phyloP scores from a whole-genome alignment of 2,329 filamentous ascomycete genomes.

The Thielaviopsis ethacetica region DNA sequence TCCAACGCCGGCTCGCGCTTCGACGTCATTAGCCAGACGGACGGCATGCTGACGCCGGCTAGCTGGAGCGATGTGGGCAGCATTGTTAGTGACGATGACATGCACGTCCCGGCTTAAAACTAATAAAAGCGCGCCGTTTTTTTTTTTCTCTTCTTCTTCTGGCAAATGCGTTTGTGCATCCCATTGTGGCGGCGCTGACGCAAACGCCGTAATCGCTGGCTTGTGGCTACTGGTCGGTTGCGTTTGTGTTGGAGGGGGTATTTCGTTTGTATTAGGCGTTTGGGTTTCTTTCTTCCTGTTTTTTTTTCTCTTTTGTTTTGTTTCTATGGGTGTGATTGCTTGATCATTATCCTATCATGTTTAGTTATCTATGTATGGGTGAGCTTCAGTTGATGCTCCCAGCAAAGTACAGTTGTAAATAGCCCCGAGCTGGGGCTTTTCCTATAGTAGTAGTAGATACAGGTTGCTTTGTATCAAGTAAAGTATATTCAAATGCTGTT shows the following conservation, averaged over 20 bases:
- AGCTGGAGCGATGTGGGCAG: constrained; percentile 52
- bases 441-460: background rate
- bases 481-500: background rate
- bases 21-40: constrained; percentile 43
- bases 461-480: background rate
- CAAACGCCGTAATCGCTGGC: background rate
- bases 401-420: too few relatives aligned
- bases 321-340: too few relatives aligned
- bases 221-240: too few relatives aligned
- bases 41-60: constrained; percentile 40
- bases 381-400: too few relatives aligned
- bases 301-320: too few relatives aligned
- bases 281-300: too few relatives aligned
- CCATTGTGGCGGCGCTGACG: background rate
- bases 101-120: constrained; percentile 17
- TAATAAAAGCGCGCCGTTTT: constrained; percentile 14
- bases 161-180: background rate
- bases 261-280: too few relatives aligned
- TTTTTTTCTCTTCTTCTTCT: background rate
- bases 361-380: too few relatives aligned
- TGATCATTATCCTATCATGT: too few relatives aligned
- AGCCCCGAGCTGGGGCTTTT: background rate
- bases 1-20: constrained; percentile 37
- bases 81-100: constrained; percentile 40
- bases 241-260: too few relatives aligned